Evolutionary conservation across 2,329 filamentous ascomycete species (phyloP), one percentile per base, ranked within the genome.

Genomic region (Ceratocystis cubensis): DNA sequence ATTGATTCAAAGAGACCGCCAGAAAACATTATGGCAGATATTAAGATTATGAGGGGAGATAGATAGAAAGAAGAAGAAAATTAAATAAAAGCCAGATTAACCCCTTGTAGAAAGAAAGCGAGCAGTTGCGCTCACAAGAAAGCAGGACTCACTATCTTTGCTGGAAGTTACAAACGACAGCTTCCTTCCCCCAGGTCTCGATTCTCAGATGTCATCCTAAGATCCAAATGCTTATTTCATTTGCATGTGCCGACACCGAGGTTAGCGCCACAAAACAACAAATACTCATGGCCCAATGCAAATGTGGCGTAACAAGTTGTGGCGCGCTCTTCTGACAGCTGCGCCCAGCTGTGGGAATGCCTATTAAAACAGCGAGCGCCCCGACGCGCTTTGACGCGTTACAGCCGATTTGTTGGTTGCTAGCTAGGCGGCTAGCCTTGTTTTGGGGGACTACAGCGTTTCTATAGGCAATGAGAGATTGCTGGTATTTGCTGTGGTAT

Each of bases 221-320:
- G 48, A 53, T 53, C 20, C 22, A 15, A 22, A 53, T 53, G 48
- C 48, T 53, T 59, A 30, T 33, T 44, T 50, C 44, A 25, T 45
- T 67, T 50, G 66, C 66, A 67, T 67, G 63, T 67, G 66, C 66
- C 56, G 63, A 53, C 66, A 44, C 66, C 66, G 66, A 67, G 63
- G 66, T 65, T 67, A 65, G 56, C 66, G 62, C 66, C 66, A 67
- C 63, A 67, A 8, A 30, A 1, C 41, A 10, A 1, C n/a, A 50
- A 22, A 50, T 20, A n/a, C 4, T 8, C n/a, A 28, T 28, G 8
- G 50, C 20, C 2, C 50, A 25, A 13, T 17, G 10, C 5, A 25
- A 33, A 33, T 46, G 41, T 7, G 10, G 41, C 30, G 37, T 48
- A 22, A 6, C 41, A 0, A 0, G 2, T 46, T 22, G 41, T 46